phyloP scores from a whole-genome alignment of 495 filamentous ascomycete species.

The Terfezia boudieri region DNA sequence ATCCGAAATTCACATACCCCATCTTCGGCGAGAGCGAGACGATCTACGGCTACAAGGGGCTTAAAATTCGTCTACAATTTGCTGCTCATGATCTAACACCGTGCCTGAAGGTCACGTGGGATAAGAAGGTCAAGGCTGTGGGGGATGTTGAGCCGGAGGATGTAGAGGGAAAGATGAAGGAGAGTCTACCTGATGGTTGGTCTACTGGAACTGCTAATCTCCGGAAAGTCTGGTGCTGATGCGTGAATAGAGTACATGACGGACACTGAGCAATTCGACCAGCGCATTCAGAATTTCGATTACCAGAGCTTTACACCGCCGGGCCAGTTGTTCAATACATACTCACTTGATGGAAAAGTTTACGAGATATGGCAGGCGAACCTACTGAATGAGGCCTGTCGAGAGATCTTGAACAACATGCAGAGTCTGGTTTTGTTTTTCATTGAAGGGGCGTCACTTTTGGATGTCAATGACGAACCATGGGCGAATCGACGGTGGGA shows the following conservation, averaged over 20 bases:
- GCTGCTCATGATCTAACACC: conserved; percentile 64
- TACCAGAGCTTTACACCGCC: conserved; percentile 30
- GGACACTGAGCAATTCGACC: conserved; percentile 1
- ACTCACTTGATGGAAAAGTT: conserved; percentile 17
- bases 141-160: conserved; percentile 49
- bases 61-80: conserved; percentile 55
- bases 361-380: conserved; percentile 33
- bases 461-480: conserved; percentile 49
- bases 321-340: conserved; percentile 25
- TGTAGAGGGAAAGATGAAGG: conserved; percentile 38
- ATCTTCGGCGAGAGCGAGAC: conserved; percentile 80
- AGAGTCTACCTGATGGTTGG: conserved; percentile 45
- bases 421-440: conserved; percentile 69
- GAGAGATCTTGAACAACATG: conserved; percentile 46
- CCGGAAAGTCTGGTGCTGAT: background rate
- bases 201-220: background rate
- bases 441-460: conserved; percentile 66
- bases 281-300: conserved; percentile 7
- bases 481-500: conserved; percentile 66
- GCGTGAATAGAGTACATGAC: background rate
- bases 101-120: conserved; percentile 44
- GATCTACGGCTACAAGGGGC: conserved; percentile 71
- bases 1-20: conserved; percentile 69
- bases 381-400: conserved; percentile 30
- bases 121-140: conserved; percentile 48